Evolutionary conservation across 495 filamentous ascomycete genomes (phyloP).

Genomic region (Penicillium salamii): DNA sequence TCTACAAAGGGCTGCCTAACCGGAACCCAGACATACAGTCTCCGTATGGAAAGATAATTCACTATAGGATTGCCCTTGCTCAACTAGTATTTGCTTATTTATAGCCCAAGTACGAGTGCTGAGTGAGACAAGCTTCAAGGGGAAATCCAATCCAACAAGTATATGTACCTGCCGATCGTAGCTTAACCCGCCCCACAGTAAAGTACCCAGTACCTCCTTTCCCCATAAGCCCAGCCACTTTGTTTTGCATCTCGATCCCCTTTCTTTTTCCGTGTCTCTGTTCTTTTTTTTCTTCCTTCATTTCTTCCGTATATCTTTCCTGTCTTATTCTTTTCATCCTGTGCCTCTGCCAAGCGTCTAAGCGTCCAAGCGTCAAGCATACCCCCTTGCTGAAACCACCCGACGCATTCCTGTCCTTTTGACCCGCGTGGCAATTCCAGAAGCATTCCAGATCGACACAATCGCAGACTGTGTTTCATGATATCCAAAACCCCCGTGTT

Average conservation of each 20-base stretch:
- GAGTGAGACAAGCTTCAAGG: background rate
- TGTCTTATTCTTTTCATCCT: background rate
- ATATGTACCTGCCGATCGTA: constrained; percentile 10
- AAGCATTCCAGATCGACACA: background rate
- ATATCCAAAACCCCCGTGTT: background rate
- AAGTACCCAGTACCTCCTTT: constrained; percentile 7
- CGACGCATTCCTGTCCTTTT: background rate
- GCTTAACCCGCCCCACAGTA: background rate
- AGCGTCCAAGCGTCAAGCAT: constrained; percentile 4
- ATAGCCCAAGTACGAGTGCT: background rate
- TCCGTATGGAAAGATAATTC: too few species aligned
- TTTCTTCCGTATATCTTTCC: background rate
- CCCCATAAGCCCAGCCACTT: constrained; percentile 27
- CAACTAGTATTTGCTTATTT: too few species aligned
- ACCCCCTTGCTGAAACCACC: constrained; percentile 7
- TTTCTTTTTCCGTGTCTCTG: constrained; percentile 3
- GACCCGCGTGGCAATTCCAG: background rate
- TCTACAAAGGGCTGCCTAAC: too few species aligned
- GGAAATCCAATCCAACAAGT: background rate
- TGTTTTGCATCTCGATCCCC: constrained; percentile 15
- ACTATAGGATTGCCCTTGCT: too few species aligned
- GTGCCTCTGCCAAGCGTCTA: background rate
- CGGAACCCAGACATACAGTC: too few species aligned
- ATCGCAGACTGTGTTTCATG: background rate
- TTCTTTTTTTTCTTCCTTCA: background rate